Conservation (phyloP, 2,329 filamentous ascomycete genomes). For the Phoma herbarum region DNA sequence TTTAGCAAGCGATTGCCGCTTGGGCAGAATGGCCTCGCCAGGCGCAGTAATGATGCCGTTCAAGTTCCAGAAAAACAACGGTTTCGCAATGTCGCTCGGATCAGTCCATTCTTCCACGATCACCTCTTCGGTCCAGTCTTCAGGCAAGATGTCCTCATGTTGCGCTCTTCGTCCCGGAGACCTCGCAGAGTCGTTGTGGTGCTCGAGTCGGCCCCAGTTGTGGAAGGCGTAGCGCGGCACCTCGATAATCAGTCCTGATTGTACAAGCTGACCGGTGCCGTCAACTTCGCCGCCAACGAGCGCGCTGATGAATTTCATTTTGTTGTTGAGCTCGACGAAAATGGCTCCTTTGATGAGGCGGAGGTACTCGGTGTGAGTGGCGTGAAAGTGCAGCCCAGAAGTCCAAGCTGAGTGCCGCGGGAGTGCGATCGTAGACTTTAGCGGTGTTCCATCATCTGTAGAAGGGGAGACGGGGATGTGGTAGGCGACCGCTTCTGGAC, state of each 20-base stretch:
- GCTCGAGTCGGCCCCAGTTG: slow-evolving; percentile 57
- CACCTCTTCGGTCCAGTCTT: slow-evolving; percentile 42
- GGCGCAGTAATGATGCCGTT: slow-evolving; percentile 49
- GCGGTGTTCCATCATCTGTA: background rate
- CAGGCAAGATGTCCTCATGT: background rate
- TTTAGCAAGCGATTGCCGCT: slow-evolving; percentile 5
- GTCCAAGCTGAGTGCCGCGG: slow-evolving; percentile 58
- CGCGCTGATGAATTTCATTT: slow-evolving; percentile 20
- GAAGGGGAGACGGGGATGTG: slow-evolving; percentile 50
- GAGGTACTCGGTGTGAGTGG: slow-evolving; percentile 58
- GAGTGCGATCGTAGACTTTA: slow-evolving; percentile 55
- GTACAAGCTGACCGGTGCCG: background rate
- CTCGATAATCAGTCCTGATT: slow-evolving; percentile 39
- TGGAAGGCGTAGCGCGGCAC: slow-evolving; percentile 54
- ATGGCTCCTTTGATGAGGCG: slow-evolving; percentile 54
- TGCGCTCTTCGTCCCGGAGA: background rate
- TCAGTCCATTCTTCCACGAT: slow-evolving; percentile 60
- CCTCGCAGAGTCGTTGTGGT: slow-evolving; percentile 3
- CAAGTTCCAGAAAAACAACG: slow-evolving; percentile 61
- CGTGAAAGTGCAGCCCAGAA: slow-evolving; percentile 62
- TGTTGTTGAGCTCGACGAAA: slow-evolving; percentile 29
- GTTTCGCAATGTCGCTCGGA: slow-evolving; percentile 57
- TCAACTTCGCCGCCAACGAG: slow-evolving; percentile 18
- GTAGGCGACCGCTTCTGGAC: slow-evolving; percentile 36
- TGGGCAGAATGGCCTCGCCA: background rate